phyloP scores from a whole-genome alignment of 2,329 filamentous ascomycete species.

The Diaporthe citrichinensis region DNA sequence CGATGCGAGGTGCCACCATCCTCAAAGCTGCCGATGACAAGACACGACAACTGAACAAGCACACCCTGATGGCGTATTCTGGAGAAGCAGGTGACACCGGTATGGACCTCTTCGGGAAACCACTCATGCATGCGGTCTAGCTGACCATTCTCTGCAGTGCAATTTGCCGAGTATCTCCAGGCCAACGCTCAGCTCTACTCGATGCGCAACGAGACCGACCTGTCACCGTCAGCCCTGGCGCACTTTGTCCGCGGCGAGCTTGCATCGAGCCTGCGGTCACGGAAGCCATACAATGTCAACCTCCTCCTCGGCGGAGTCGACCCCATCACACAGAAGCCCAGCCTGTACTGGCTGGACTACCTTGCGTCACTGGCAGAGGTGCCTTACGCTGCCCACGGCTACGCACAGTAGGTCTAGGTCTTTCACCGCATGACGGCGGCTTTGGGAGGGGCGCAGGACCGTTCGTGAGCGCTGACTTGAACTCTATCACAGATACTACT shows the following conservation, averaged over 20 bases:
- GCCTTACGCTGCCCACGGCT: constrained; percentile 97
- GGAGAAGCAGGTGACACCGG: constrained; percentile 97
- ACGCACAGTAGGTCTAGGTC: constrained; percentile 82
- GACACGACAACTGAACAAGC: constrained; percentile 91
- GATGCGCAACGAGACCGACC: constrained; percentile 96
- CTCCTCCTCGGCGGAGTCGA: constrained; percentile 95
- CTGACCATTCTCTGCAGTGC: constrained; percentile 70
- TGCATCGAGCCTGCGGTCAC: constrained; percentile 88
- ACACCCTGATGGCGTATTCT: constrained; percentile 94
- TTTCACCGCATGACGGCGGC: neutral
- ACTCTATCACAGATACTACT: constrained; percentile 82
- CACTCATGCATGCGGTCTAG: constrained; percentile 33
- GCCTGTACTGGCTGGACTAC: constrained; percentile 98
- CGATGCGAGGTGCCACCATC: constrained; percentile 97
- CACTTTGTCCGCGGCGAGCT: constrained; percentile 96
- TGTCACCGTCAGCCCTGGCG: constrained; percentile 89
- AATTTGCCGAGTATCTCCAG: constrained; percentile 99
- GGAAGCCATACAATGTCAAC: constrained; percentile 97
- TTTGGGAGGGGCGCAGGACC: too few relatives aligned
- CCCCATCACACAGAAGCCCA: constrained; percentile 90
- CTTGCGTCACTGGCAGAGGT: constrained; percentile 89
- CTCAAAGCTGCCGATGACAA: constrained; percentile 98
- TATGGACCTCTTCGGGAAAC: constrained; percentile 55
- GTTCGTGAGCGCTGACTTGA: constrained; percentile 45
- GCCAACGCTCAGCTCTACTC: constrained; percentile 98